Base-by-base conservation (phyloP, 2,329 filamentous ascomycete species). In the Exophiala sideris region DNA sequence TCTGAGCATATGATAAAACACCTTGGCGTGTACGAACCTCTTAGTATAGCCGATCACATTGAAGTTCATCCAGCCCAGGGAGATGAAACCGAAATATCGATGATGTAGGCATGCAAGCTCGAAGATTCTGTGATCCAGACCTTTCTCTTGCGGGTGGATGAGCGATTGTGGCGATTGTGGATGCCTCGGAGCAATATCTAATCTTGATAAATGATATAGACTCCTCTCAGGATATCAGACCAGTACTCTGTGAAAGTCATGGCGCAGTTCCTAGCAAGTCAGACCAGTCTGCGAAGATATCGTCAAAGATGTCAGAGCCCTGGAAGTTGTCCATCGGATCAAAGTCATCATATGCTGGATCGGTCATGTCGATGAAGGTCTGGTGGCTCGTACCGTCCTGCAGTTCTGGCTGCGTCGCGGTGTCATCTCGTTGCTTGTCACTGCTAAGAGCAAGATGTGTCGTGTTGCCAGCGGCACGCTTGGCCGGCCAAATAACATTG, bases 21-120 rank as follows among this genome's bases (percentile, higher is more conserved):
- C 12, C 5, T 18, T 16, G n/a, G 16, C n/a, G 16, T 18, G 16
- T 18, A 41, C 39, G n/a, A 10, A 41, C 48, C 48, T 50, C 24
- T 45, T 44, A 20, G 48, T 50, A 36, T 29, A 50, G 5, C 48
- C 48, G 29, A 36, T 24, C 3, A 36, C 21, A 21, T 50, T 50
- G 40, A 16, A 11, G 12, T 18, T 44, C 21, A 45, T 16, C 48
- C 48, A 50, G 10, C n/a, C n/a, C 14, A 34, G 38, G 16, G 16
- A 18, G 3, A 18, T 18, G 16, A 2, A 18, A 18, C 16, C 16
- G 16, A 2, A 18, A 18, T 18, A 18, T 18, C 16, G 16, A 18
- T 3, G 16, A 18, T 18, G 16, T 18, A 18, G 16, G 16, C 16
- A 18, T 18, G 16, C 16, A 18, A 18, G 16, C 16, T 18, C 16